Percentiles rank a stretch among this genome's conserved stretches.
These are phyloP conservation scores for Aspergillus sp. DNA, from an alignment of 2,329 filamentous ascomycete species.

Conservation along the genomic window DNA sequence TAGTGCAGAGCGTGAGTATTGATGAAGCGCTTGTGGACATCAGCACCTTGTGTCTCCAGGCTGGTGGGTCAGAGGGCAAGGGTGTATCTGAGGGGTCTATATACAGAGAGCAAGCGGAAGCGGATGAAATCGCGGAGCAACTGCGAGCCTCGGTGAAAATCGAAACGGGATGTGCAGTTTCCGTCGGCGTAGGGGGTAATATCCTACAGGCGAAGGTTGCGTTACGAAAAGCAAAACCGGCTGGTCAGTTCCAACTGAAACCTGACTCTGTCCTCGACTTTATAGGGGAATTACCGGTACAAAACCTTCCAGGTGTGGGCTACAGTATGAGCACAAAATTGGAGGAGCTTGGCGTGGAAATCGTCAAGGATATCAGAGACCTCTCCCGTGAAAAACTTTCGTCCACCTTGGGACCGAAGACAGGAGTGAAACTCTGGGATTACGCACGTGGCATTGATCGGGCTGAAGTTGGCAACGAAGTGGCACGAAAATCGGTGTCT, in stretches of 20 bases:
- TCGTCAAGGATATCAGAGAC: conserved; percentile 79
- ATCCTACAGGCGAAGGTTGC: conserved; percentile 90
- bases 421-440: conserved; percentile 84
- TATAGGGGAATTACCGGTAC: conserved; percentile 73
- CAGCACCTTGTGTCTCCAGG: conserved; percentile 66
- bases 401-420: conserved; percentile 81
- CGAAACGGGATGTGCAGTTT: conserved; percentile 82
- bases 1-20: conserved; percentile 94
- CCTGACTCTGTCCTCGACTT: conserved; percentile 76
- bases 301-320: conserved; percentile 87
- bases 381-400: conserved; percentile 73
- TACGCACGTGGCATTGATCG: conserved; percentile 87
- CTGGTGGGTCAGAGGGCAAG: conserved; percentile 65
- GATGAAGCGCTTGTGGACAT: conserved; percentile 92
- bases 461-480: conserved; percentile 80
- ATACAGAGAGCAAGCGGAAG: conserved; percentile 75
- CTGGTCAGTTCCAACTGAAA: conserved; percentile 85
- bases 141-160: conserved; percentile 70
- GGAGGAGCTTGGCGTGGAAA: conserved; percentile 78
- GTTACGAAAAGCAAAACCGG: conserved; percentile 87
- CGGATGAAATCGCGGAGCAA: conserved; percentile 65
- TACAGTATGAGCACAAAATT: conserved; percentile 84
- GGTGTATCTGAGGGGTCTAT: conserved; percentile 67
- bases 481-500: conserved; percentile 87
- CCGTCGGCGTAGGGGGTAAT: conserved; percentile 87